Percentiles rank a stretch among this genome's conserved stretches.
phyloP scores from a whole-genome alignment of 1,284 basidiomycete genomes.

The Peniophora sp. region DNA sequence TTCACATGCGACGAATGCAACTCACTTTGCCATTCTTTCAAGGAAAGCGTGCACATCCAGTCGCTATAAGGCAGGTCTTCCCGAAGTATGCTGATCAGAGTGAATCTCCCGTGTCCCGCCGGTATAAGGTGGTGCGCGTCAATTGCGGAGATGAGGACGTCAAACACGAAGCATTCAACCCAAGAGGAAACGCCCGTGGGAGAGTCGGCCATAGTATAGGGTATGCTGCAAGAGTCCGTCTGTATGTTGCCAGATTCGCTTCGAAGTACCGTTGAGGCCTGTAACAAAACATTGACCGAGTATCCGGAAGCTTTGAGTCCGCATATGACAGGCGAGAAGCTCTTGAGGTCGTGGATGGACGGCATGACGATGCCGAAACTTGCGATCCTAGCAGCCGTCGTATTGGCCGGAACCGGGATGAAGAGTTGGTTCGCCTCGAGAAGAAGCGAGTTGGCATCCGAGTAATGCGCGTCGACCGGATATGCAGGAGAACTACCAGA shows the following conservation, averaged over 20 bases:
- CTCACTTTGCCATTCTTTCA: constrained; percentile 50
- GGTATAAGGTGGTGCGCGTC: constrained; percentile 6
- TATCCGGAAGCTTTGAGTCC: neutral
- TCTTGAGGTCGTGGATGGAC: neutral
- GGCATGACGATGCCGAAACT: constrained; percentile 1
- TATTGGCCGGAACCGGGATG: no score
- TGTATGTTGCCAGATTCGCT: constrained; percentile 11
- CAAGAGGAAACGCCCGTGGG: constrained; percentile 6
- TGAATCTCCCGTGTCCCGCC: constrained; percentile 11
- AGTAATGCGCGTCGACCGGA: neutral
- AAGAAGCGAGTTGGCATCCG: no score
- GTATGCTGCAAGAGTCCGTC: constrained; percentile 13
- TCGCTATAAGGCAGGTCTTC: constrained; percentile 44
- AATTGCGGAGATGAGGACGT: constrained; percentile 13
- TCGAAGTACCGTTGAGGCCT: neutral
- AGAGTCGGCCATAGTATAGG: constrained; percentile 10
- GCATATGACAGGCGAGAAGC: neutral
- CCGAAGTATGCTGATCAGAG: constrained; percentile 42
- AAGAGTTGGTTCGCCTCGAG: no score
- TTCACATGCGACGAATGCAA: constrained; percentile 5
- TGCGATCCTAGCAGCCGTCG: neutral
- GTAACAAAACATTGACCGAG: no score
- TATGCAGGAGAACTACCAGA: neutral
- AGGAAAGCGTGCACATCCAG: constrained; percentile 57
- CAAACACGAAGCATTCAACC: constrained; percentile 7